A percentile compares a stretch with the other conserved stretches of the same genome.
These are phyloP conservation scores for Alternaria incomplexa DNA, from an alignment of 2,329 filamentous ascomycete species.

Conservation along the genomic window DNA sequence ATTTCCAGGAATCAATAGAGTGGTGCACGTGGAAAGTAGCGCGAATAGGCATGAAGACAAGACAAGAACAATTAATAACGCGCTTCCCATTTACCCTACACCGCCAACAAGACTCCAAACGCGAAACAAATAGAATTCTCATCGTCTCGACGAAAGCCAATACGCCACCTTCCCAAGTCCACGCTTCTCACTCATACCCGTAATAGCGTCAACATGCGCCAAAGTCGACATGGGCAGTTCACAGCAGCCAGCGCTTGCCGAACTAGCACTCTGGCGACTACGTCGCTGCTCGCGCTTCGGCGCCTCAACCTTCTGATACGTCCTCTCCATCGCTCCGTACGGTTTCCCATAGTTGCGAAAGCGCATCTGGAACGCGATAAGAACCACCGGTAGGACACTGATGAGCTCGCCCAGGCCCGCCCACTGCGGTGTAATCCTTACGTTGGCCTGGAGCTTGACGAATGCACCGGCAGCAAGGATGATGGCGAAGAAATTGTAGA, in stretches of 20 bases:
- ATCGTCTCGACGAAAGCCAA: background rate
- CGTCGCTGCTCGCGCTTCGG: constrained; percentile 3
- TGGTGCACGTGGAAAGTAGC: background rate
- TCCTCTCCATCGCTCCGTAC: constrained; percentile 25
- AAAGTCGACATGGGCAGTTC: constrained; percentile 2
- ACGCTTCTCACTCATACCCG: background rate
- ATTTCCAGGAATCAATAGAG: background rate
- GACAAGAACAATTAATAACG: background rate
- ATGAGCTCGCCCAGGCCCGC: constrained; percentile 76
- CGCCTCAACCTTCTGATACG: constrained; percentile 12
- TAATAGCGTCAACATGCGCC: constrained; percentile 6
- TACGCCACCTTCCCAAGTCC: background rate
- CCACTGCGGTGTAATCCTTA: constrained; percentile 66
- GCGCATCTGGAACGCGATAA: constrained; percentile 59
- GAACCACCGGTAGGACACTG: constrained; percentile 73
- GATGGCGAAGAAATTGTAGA: constrained; percentile 74
- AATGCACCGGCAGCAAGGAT: constrained; percentile 65
- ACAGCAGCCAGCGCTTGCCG: constrained; percentile 2
- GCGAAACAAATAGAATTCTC: background rate
- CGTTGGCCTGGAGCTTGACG: constrained; percentile 48
- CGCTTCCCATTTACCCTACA: background rate
- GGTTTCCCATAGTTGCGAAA: constrained; percentile 39
- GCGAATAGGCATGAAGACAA: background rate
- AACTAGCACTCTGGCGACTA: background rate
- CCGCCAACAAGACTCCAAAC: background rate